A percentile compares a stretch with the other conserved stretches of the same genome.
Evolutionary conservation across 495 filamentous ascomycete genomes (phyloP).

Genomic region (Trichoderma virens): DNA sequence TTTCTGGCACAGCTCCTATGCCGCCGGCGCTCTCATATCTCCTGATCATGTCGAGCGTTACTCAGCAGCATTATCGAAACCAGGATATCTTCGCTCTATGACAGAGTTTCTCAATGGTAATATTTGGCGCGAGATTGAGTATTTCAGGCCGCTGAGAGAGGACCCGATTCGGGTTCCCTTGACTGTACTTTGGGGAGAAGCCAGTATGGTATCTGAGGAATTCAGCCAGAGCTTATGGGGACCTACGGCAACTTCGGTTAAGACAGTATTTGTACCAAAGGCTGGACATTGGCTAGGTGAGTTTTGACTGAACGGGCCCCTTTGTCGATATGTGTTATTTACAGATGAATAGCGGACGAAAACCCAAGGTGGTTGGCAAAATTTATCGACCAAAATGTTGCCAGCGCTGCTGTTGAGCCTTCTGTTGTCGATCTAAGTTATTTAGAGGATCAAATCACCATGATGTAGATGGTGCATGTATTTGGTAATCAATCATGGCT

Average conservation of each 20-base stretch:
- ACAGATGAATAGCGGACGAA: background rate
- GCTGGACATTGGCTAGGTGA: background rate
- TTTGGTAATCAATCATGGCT: too few relatives aligned
- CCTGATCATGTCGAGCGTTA: slow-evolving; percentile 1
- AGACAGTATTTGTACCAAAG: background rate
- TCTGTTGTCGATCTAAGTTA: background rate
- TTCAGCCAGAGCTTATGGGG: background rate
- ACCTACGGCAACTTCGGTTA: background rate
- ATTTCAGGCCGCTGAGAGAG: background rate
- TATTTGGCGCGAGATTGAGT: background rate
- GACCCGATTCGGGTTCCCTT: background rate
- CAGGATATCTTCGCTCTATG: background rate
- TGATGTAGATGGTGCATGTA: background rate
- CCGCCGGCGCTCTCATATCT: background rate
- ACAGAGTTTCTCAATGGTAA: background rate
- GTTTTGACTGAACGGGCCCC: background rate
- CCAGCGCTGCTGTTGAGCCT: background rate
- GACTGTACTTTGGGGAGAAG: slow-evolving; percentile 1
- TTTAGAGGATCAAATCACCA: background rate
- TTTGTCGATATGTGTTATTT: background rate
- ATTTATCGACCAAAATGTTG: slow-evolving; percentile 1
- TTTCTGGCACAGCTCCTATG: slow-evolving; percentile 26
- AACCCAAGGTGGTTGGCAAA: background rate
- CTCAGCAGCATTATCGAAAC: background rate
- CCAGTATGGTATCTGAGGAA: background rate